Percentiles rank a stretch among this genome's conserved stretches.
Evolutionary conservation across 768 basidiomycete genomes (phyloP).

Genomic region (Leccinum barrowsii): DNA sequence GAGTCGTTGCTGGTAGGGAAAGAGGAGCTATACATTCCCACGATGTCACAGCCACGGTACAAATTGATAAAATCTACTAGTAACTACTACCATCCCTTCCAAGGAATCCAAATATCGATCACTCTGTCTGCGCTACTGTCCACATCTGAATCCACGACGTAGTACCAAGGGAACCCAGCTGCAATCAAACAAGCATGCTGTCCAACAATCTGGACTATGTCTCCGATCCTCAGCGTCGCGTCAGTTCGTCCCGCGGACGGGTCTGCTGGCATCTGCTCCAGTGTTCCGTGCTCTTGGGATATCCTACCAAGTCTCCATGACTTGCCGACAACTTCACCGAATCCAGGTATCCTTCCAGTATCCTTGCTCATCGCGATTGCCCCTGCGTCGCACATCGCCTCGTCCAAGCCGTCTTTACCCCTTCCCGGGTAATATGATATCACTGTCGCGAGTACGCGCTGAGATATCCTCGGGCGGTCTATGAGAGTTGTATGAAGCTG

Average conservation of each 20-base stretch:
- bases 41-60: slow-evolving; percentile 5
- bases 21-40: slow-evolving; percentile 19
- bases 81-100: slow-evolving; percentile 76
- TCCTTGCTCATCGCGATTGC: slow-evolving; percentile 88
- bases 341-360: slow-evolving; percentile 67
- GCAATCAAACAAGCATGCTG: slow-evolving; percentile 86
- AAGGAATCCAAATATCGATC: slow-evolving; percentile 83
- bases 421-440: slow-evolving; percentile 78
- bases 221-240: slow-evolving; percentile 48
- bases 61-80: no score
- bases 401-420: slow-evolving; percentile 56
- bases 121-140: slow-evolving; percentile 47
- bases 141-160: slow-evolving; percentile 67
- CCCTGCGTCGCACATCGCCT: slow-evolving; percentile 82
- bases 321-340: slow-evolving; percentile 66
- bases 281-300: slow-evolving; percentile 77
- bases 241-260: slow-evolving; percentile 4
- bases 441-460: slow-evolving; percentile 67
- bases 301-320: slow-evolving; percentile 63
- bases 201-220: slow-evolving; percentile 67
- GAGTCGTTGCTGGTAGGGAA: not conserved
- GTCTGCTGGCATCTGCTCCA: slow-evolving; percentile 39
- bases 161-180: slow-evolving; percentile 80
- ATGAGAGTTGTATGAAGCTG: slow-evolving; percentile 75
- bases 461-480: slow-evolving; percentile 51